Evolutionary conservation across 306 rosid species (phyloP), one percentile per base, ranked within the genome.

Genomic region (Amphicarpaea edgeworthii): DNA sequence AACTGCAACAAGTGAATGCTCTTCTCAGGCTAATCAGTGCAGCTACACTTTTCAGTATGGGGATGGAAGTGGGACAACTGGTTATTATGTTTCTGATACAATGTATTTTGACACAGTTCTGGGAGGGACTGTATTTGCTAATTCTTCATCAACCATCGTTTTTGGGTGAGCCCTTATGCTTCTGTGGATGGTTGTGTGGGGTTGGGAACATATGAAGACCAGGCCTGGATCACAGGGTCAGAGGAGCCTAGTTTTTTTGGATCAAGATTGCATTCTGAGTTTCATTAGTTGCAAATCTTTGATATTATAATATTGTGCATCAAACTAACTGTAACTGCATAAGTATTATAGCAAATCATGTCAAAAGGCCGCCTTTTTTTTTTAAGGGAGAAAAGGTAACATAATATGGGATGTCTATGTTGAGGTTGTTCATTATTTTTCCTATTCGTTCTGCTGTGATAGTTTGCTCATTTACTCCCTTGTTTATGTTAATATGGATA

Each of bases 41-140:
- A 81, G 88, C 72, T 95, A 95, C 84, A 65, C 86, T 24, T 95
- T 92, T 77, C 91, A 86, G 81, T 95, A 87, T 77, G 97, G 96
- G 45, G 99, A 95, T 85, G 93, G 96, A 85, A 95, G 99, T 70
- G 99, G 97, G 59, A 95, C 99, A 3, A 85, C 93, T 1, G 97
- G 99, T 69, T 88, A 75, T 85, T 95, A 95, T 86, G 89, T 92
- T 42, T 84, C 93, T 2, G 99, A 95, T 69, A 71, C 87, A 0
- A 82, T 95, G 86, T 89, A 86, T 83, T 89, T 95, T 59, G 97
- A 92, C 83, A 86, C 76, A 84, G 72, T 92, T 81, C 26, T 89
- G 74, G 97, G 92, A 24, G 93, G 84, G 78, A 83, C 93, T 72
- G 11, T 80, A 82, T 26, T 86, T 57, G 77, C 88, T 32, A 92